phyloP scores from a whole-genome alignment of 495 filamentous ascomycete species.

The Penicillium paradoxum region DNA sequence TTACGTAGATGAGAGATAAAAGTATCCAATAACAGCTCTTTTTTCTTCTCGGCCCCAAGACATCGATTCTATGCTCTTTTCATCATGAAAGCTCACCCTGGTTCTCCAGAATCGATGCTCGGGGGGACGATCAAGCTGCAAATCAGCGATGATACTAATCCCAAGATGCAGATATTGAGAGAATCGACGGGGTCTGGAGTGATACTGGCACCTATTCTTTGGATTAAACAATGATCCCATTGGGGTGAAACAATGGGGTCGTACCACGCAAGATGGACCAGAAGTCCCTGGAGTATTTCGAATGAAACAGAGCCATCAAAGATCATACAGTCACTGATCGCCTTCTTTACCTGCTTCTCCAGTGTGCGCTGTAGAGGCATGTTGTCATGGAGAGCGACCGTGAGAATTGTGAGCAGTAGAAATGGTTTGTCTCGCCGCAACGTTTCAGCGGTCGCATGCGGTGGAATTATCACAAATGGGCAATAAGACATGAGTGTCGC shows the following conservation, averaged over 20 bases:
- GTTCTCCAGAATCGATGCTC: slow-evolving; percentile 1
- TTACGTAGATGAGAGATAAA: slow-evolving; percentile 19
- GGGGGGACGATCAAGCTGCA: slow-evolving; percentile 33
- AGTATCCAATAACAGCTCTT: slow-evolving; percentile 21
- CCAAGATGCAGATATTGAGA: slow-evolving; percentile 41
- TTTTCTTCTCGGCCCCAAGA: slow-evolving; percentile 13
- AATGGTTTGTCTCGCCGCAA: slow-evolving; percentile 29
- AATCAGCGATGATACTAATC: slow-evolving; percentile 38
- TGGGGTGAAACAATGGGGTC: neutral
- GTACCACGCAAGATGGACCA: slow-evolving; percentile 37
- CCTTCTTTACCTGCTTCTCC: slow-evolving; percentile 32
- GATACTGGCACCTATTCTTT: slow-evolving; percentile 16
- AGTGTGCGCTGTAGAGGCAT: slow-evolving; percentile 34
- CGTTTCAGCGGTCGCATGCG: slow-evolving; percentile 13
- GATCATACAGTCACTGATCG: neutral
- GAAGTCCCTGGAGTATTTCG: slow-evolving; percentile 36
- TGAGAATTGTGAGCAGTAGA: slow-evolving; percentile 32
- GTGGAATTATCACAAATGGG: slow-evolving; percentile 31
- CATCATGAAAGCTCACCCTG: neutral
- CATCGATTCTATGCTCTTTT: neutral
- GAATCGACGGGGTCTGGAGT: slow-evolving; percentile 32
- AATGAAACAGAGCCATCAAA: slow-evolving; percentile 6
- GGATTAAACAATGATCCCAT: neutral
- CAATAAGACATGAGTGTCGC: slow-evolving; percentile 21
- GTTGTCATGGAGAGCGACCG: slow-evolving; percentile 34